Conservation (phyloP, 140 eudicot genomes). For the Senecio squalidus region DNA sequence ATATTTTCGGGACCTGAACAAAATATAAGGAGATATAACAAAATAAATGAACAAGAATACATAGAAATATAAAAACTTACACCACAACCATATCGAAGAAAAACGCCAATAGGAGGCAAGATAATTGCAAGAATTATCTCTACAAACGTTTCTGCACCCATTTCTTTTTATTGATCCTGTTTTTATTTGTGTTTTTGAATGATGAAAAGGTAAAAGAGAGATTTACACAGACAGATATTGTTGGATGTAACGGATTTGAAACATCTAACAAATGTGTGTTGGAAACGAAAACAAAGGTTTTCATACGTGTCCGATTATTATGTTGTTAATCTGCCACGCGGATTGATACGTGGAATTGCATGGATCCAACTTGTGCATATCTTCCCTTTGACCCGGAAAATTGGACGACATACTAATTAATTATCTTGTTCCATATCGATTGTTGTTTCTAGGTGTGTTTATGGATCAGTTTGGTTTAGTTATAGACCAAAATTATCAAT, state of each 20-base stretch:
- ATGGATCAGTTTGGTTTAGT: neutral
- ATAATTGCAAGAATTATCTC: slow-evolving; percentile 71
- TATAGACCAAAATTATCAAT: too few species aligned
- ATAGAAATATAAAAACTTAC: slow-evolving; percentile 29
- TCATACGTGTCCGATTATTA: slow-evolving; percentile 15
- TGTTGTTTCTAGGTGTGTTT: neutral
- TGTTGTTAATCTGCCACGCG: slow-evolving; percentile 7
- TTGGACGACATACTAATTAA: too few species aligned
- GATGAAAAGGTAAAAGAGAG: slow-evolving; percentile 1
- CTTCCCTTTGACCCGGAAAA: neutral
- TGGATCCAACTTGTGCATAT: neutral
- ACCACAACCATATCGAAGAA: slow-evolving; percentile 84
- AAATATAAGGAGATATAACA: neutral
- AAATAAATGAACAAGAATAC: neutral
- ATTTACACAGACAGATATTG: neutral
- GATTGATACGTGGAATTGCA: slow-evolving; percentile 20
- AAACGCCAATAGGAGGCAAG: slow-evolving; percentile 84
- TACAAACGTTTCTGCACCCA: slow-evolving; percentile 85
- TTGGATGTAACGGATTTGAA: slow-evolving; percentile 3
- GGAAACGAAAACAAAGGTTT: neutral
- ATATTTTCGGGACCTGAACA: too few species aligned
- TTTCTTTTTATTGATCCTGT: slow-evolving; percentile 5
- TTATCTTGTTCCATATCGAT: too few species aligned
- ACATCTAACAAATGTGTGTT: slow-evolving; percentile 25
- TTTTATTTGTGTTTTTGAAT: neutral